Evolutionary conservation across 768 basidiomycete species (phyloP), one percentile per base, ranked within the genome.

Genomic region (Tephrocybe sp.): DNA sequence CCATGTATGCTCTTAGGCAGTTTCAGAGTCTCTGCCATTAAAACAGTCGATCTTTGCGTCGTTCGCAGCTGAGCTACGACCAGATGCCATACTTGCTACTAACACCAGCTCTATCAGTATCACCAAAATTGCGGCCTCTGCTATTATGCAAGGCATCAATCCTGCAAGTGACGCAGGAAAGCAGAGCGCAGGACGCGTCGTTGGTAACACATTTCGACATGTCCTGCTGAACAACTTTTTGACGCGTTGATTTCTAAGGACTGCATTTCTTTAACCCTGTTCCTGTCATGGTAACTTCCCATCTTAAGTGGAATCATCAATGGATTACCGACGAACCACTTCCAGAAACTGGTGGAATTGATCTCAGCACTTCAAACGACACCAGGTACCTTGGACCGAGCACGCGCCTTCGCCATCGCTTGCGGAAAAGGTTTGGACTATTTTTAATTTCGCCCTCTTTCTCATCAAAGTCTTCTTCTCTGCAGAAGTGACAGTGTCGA

Each of bases 221-320:
- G 19, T 22, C 19, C 6, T 38, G 40, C 8, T 17, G 12, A 33
- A 11, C 5, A 17, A 10, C 35, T 14, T 26, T 20, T 39, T 48
- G 35, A 53, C 34, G 20, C 26, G 22, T 16, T 32, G 40, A 34
- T 42, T 35, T 34, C 49, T 38, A 44, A 92, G 91, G 86, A 11
- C 72, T 96, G 36, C 93, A 96, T 65, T 97, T 94, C 75, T 96
- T 97, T 74, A 96, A 98, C 62, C 95, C 95, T 4, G 95, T 97
- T 4, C 95, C 95, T 2, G 89, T 96, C 30, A 97, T 97, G 94
- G 90, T 91, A 62, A 45, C 80, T 57, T 41, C 11, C 14, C 32
- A 38, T 19, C 40, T 14, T 10, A 7, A 31, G 3, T 32, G 14
- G 34, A 47, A 9, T 34, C 11, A 8, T 39, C 1, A n/a, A 16